Percentiles rank a stretch among this genome's conserved stretches.
phyloP scores from a whole-genome alignment of 2,329 filamentous ascomycete genomes.

The Lecanicillium sp. region DNA sequence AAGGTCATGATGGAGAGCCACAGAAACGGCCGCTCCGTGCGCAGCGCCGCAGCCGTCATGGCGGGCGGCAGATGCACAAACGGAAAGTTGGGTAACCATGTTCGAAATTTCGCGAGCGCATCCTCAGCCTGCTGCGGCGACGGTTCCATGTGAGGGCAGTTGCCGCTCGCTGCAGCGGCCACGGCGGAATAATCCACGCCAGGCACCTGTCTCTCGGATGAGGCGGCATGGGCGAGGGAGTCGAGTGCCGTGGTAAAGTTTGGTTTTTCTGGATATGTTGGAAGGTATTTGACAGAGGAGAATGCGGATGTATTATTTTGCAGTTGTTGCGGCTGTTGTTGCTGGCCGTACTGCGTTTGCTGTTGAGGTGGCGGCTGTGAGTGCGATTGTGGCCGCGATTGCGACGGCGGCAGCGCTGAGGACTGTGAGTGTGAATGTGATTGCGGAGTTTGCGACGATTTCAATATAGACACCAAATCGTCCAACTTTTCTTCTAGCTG shows the following conservation, averaged over 20 bases:
- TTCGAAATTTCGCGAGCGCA: slow-evolving; percentile 32
- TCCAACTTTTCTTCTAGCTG: slow-evolving; percentile 44
- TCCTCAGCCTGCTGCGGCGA: slow-evolving; percentile 29
- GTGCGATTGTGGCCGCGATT: too few species aligned
- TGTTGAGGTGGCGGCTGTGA: slow-evolving; percentile 10
- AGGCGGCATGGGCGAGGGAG: slow-evolving; percentile 28
- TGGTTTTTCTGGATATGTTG: slow-evolving; percentile 6
- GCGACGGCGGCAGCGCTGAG: too few species aligned
- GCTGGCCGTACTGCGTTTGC: slow-evolving; percentile 1
- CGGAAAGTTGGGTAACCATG: slow-evolving; percentile 34
- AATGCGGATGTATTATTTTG: slow-evolving; percentile 4
- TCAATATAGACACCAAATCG: slow-evolving; percentile 38
- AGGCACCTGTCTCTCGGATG: slow-evolving; percentile 19
- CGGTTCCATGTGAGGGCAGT: slow-evolving; percentile 20
- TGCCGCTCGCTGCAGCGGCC: too few species aligned
- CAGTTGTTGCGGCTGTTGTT: slow-evolving; percentile 10
- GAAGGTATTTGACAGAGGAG: slow-evolving; percentile 6
- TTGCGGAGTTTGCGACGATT: slow-evolving; percentile 16
- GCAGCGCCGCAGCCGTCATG: slow-evolving; percentile 30
- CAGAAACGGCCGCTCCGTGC: slow-evolving; percentile 35
- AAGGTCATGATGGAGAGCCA: slow-evolving; percentile 42
- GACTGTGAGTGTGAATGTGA: slow-evolving; percentile 5
- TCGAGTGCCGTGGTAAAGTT: slow-evolving; percentile 3
- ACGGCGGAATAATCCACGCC: slow-evolving; percentile 1
- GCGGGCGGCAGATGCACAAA: slow-evolving; percentile 32